Base-by-base conservation (phyloP, 768 basidiomycete species). In the Lanmaoa pseudosensibilis region DNA sequence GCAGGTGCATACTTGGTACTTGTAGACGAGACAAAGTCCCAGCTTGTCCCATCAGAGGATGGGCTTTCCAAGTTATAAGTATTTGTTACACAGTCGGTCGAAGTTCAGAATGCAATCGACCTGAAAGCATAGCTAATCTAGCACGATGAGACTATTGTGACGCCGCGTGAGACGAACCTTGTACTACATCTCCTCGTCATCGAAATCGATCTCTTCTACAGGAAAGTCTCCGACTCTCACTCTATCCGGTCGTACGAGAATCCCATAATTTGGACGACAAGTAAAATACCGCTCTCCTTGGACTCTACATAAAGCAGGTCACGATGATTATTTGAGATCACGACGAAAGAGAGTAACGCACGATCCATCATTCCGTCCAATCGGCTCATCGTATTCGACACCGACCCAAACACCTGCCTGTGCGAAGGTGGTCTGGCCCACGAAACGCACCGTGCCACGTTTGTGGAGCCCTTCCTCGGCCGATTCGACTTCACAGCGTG, bases 311-410 rank as follows among this genome's bases (percentile, higher is more conserved):
- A 27, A 39, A 43, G 49, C 11, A 41, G 34, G 21, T 44, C 23
- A 39, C 5, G n/a, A 43, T 6, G 18, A 21, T n/a, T 1, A 30
- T 39, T 18, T 12, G 27, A 43, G 27, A 38, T 48, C 32, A 13
- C 21, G 9, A 44, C 30, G 19, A 50, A 54, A 40, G 40, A 37
- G 38, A 6, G 25, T 16, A 10, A 85, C 94, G 74, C 68, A 96
- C 94, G 86, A 87, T 63, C 96, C 96, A 70, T 98, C 90, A 59
- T 95, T 94, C 76, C 95, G 98, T 12, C 96, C 96, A 23, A 92
- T 79, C 4, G 96, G 95, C 65, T 98, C 96, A 67, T 98, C 96
- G 66, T 94, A 92, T 69, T 96, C 92, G 19, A 98, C 78, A 0
- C 96, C 96, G 1, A 98, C 82, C 95, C 95, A 98, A 1, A 84